phyloP scores from a whole-genome alignment of 164 flowering plant genomes.

The Houttuynia cordata region DNA sequence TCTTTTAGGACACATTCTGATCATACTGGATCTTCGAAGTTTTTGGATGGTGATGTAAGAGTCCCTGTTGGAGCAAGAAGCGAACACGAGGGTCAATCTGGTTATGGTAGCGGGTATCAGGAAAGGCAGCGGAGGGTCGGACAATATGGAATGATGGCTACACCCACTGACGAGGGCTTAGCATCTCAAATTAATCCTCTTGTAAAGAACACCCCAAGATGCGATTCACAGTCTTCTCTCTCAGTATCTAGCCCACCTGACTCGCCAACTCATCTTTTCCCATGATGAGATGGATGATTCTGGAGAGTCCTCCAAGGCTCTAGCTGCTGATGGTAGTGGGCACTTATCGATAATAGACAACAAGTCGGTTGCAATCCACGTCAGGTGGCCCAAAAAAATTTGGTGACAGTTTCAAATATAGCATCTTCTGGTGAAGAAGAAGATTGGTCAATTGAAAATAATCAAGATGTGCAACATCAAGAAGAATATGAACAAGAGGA shows the following conservation, averaged over 20 bases:
- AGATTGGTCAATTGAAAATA: constrained; percentile 61
- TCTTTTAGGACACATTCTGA: constrained; percentile 33
- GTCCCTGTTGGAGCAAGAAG: constrained; percentile 19
- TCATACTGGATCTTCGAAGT: constrained; percentile 31
- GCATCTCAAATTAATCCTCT: constrained; percentile 18
- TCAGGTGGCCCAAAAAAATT: constrained; percentile 19
- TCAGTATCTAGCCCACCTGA: constrained; percentile 84
- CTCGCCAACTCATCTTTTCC: constrained; percentile 83
- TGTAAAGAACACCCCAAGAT: constrained; percentile 31
- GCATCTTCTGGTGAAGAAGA: constrained; percentile 54
- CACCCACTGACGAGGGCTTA: constrained; percentile 19
- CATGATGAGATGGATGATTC: constrained; percentile 83
- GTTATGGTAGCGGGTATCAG: constrained; percentile 21
- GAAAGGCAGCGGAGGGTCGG: constrained; percentile 13
- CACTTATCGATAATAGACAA: constrained; percentile 22
- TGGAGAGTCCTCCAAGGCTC: constrained; percentile 33
- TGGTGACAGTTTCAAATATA: constrained; percentile 20
- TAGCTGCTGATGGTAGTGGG: constrained; percentile 26
- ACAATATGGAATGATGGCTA: constrained; percentile 18
- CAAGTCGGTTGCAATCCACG: constrained; percentile 17
- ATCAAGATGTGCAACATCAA: constrained; percentile 59
- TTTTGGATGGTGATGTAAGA: constrained; percentile 26
- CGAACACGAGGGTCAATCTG: constrained; percentile 25
- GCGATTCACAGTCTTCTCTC: constrained; percentile 88
- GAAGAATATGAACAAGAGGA: constrained; percentile 91